These are phyloP conservation scores for Phytophthora quininea DNA, from an alignment of 352 stramenopile species.

Conservation along the genomic window DNA sequence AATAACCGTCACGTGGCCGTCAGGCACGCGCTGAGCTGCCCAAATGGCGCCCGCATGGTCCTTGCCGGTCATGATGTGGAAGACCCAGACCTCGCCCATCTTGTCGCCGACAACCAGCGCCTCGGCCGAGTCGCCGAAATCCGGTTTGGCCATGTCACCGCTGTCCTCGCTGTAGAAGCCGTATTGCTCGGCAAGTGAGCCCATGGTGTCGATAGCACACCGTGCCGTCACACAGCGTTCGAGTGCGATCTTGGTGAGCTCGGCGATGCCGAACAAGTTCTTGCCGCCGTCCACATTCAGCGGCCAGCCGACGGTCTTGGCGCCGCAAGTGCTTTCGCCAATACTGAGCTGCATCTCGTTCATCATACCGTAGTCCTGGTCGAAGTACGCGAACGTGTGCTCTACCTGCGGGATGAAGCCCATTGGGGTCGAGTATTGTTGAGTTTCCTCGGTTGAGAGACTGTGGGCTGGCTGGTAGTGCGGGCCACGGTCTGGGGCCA, in stretches of 20 bases:
- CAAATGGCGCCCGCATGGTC: slow-evolving; percentile 90
- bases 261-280: slow-evolving; percentile 90
- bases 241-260: slow-evolving; percentile 91
- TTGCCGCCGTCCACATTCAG: slow-evolving; percentile 66
- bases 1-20: slow-evolving; percentile 89
- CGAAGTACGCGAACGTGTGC: slow-evolving; percentile 94
- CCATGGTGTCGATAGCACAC: slow-evolving; percentile 91
- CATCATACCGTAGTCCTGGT: slow-evolving; percentile 95
- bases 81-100: slow-evolving; percentile 92
- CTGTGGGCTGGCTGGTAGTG: slow-evolving; percentile 60
- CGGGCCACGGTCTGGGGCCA: slow-evolving; percentile 68
- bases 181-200: slow-evolving; percentile 89
- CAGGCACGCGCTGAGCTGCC: slow-evolving; percentile 92
- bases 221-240: slow-evolving; percentile 87
- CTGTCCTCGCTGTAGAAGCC: slow-evolving; percentile 95
- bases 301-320: slow-evolving; percentile 80
- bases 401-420: slow-evolving; percentile 90
- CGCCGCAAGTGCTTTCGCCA: slow-evolving; percentile 93
- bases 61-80: slow-evolving; percentile 93
- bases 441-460: slow-evolving; percentile 14
- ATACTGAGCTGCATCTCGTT: slow-evolving; percentile 96
- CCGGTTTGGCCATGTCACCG: slow-evolving; percentile 58
- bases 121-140: slow-evolving; percentile 81
- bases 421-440: slow-evolving; percentile 60
- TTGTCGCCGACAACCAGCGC: slow-evolving; percentile 88